Evolutionary conservation across 257 asterid species (phyloP).

Genomic region (Scutellaria baicalensis): DNA sequence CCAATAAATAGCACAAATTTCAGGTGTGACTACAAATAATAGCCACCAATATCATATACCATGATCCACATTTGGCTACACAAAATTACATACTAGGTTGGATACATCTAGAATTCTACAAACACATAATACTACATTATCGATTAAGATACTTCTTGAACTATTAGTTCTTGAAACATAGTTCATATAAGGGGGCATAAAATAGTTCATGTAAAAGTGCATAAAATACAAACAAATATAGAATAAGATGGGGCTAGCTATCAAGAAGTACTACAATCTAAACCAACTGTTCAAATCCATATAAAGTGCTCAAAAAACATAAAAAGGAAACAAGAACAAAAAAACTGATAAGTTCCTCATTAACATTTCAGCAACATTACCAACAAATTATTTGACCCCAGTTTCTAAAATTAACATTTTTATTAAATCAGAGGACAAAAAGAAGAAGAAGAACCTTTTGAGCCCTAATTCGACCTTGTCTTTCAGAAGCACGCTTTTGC

Average conservation of each 20-base stretch:
- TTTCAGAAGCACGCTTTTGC: slow-evolving; percentile 72
- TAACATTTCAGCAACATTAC: background rate
- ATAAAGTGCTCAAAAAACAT: too few species aligned
- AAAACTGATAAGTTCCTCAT: background rate
- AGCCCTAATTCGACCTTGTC: slow-evolving; percentile 93
- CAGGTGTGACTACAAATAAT: background rate
- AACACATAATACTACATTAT: background rate
- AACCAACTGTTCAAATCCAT: too few species aligned
- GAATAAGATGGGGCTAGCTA: too few species aligned
- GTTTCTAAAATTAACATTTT: background rate
- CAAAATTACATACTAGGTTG: background rate
- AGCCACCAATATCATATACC: background rate
- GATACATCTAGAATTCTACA: background rate
- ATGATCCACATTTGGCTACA: background rate
- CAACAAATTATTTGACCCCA: background rate
- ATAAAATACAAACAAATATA: too few species aligned
- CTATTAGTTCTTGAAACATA: background rate
- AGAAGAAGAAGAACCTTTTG: slow-evolving; percentile 61
- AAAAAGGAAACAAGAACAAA: too few species aligned
- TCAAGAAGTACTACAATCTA: too few species aligned
- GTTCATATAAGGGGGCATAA: background rate
- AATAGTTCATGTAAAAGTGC: too few species aligned
- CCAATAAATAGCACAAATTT: slow-evolving; percentile 1
- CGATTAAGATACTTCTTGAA: background rate
- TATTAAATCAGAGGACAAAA: background rate